Evolutionary conservation across 257 asterid genomes (phyloP), one percentile per base, ranked within the genome.

Genomic region (Striga asiatica): DNA sequence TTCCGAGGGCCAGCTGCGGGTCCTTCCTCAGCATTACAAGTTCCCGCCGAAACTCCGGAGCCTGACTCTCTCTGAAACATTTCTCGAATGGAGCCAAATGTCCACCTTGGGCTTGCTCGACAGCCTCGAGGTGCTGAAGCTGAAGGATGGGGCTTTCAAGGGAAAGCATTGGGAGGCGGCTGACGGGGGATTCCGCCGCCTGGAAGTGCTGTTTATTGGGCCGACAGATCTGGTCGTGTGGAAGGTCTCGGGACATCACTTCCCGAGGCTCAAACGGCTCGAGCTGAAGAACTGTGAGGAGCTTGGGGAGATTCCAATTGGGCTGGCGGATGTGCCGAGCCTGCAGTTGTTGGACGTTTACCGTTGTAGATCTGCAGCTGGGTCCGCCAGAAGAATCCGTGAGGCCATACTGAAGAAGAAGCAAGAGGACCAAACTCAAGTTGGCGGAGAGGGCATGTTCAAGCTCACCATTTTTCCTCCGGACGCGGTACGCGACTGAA

Each of bases 41-140:
- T 75, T 75, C 61, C 81, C 81, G 0, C 77, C 72, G 4, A 75
- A 75, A 24, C 41, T 71, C 27, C 63, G 37, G 60, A 74, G 65
- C 57, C 63, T 74, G 11, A 58, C 74, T 0, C 16, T 74, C 1
- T 64, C 68, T 0, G 74, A 54, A 5, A 70, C 80, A 2, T 62
- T 61, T 58, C 66, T 69, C 5, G 54, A 50, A 1, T 69, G 75
- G 75, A 8, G 2, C 23, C 43, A 63, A 3, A 69, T 69, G 70
- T 17, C 35, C 13, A 48, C 25, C 5, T 65, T 74, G 70, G 78
- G 65, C 71, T 45, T 52, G 64, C 45, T 81, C 70, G 71, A 70
- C n/a, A 60, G 4, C 16, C 78, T 68, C 0, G 64, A 49, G 47
- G 64, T 68, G 8, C 74, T 73, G 28, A 68, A 56, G 65, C 65